Conservation (phyloP, 768 basidiomycete genomes). For the Tylopilus plumbeoviolaceoides region DNA sequence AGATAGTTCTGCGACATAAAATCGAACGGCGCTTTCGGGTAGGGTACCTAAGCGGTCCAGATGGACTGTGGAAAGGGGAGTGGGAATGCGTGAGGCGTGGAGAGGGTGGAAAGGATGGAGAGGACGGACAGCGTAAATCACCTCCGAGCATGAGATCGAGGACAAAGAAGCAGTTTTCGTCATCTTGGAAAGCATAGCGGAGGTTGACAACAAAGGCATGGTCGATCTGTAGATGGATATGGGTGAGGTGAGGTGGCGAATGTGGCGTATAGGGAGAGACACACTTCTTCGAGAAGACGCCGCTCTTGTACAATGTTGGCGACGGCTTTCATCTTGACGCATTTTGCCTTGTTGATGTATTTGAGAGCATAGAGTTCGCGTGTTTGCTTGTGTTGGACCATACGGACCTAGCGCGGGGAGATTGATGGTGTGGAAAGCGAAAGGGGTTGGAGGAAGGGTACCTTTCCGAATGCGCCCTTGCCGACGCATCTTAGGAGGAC, state of each 20-base stretch:
- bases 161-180: conserved; percentile 98
- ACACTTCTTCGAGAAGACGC: conserved; percentile 89
- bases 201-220: conserved; percentile 94
- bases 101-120: not conserved
- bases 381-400: conserved; percentile 99
- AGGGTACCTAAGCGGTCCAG: conserved; percentile 76
- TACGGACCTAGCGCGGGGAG: conserved; percentile 71
- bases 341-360: conserved; percentile 98
- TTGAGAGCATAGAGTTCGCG: conserved; percentile 95
- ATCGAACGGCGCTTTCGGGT: conserved; percentile 74
- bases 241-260: not conserved
- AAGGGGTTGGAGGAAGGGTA: conserved; percentile 25
- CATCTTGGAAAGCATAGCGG: conserved; percentile 96
- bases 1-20: conserved; percentile 87
- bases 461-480: conserved; percentile 99
- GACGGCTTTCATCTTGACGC: conserved; percentile 97
- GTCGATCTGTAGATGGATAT: conserved; percentile 62
- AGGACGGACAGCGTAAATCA: conserved; percentile 78
- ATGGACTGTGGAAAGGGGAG: conserved; percentile 55
- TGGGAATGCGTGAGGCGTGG: not conserved
- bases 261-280: not conserved
- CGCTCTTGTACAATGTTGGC: conserved; percentile 97
- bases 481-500: conserved; percentile 93
- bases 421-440: conserved; percentile 11
- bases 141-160: conserved; percentile 96